A percentile compares a stretch with the other conserved stretches of the same genome.
Evolutionary conservation across 345 rosid genomes (phyloP).

Genomic region (Populus simonii): DNA sequence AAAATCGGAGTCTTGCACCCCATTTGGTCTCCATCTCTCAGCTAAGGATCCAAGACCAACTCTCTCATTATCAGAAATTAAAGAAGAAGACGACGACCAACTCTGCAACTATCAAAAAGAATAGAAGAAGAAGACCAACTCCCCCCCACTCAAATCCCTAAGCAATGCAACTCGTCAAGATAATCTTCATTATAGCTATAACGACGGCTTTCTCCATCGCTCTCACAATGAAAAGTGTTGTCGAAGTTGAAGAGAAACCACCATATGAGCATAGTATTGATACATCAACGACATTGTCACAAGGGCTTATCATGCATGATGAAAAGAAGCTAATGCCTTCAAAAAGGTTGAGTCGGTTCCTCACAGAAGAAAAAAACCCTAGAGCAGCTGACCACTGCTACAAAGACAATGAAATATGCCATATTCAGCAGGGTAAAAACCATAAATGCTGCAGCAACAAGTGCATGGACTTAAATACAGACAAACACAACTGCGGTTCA

Average conservation of each 20-base stretch:
- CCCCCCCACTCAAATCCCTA: not conserved
- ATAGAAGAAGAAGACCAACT: not conserved
- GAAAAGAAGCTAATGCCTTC: conserved; percentile 15
- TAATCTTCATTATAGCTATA: conserved; percentile 44
- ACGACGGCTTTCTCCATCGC: conserved; percentile 43
- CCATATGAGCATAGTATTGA: not conserved
- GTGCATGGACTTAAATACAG: conserved; percentile 49
- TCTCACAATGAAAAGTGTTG: conserved; percentile 30
- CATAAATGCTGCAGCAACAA: conserved; percentile 77
- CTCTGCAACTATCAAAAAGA: not conserved
- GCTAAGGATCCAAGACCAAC: not conserved
- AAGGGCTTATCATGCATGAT: not conserved
- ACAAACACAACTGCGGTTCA: conserved; percentile 61
- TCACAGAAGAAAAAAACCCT: conserved; percentile 48
- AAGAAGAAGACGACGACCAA: not conserved
- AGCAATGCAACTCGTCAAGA: conserved; percentile 41
- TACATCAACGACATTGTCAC: not conserved
- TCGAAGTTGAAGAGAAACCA: conserved; percentile 13
- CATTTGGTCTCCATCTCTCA: conserved; percentile 16
- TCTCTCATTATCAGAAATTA: not conserved
- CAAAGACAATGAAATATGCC: conserved; percentile 45
- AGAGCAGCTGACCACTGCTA: conserved; percentile 67
- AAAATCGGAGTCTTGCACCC: conserved; percentile 35
- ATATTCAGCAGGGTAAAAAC: conserved; percentile 21
- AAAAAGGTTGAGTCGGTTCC: conserved; percentile 56